Conservation (phyloP, 2,329 filamentous ascomycete species). For the Aspergillus pseudoviridinutans region DNA sequence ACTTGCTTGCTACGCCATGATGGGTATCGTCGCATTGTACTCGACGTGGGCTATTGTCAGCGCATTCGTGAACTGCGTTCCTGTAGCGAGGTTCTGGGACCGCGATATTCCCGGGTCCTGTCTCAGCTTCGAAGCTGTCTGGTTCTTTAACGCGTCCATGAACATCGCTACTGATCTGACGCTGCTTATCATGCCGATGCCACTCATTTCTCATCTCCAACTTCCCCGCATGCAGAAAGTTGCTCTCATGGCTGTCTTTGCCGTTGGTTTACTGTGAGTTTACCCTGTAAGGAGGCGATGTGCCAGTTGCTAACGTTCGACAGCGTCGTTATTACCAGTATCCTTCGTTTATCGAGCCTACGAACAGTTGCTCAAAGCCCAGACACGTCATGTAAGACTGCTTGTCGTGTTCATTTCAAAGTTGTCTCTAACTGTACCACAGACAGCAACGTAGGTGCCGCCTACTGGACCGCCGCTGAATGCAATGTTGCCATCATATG, state of each 20-base stretch:
- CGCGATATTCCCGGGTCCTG: constrained; percentile 33
- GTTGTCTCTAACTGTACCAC: background rate
- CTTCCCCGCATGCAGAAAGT: constrained; percentile 41
- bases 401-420: background rate
- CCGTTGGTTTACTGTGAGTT: constrained; percentile 38
- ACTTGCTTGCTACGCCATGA: constrained; percentile 30
- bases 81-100: constrained; percentile 41
- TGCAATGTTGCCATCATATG: constrained; percentile 42
- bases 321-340: constrained; percentile 31
- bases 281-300: background rate
- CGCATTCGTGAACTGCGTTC: constrained; percentile 41
- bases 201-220: constrained; percentile 36
- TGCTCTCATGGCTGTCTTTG: constrained; percentile 40
- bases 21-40: constrained; percentile 28
- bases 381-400: constrained; percentile 25
- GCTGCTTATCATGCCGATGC: constrained; percentile 41
- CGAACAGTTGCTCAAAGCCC: constrained; percentile 18
- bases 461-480: constrained; percentile 44
- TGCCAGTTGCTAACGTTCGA: background rate
- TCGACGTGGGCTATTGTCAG: constrained; percentile 33
- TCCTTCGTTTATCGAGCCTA: constrained; percentile 28
- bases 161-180: constrained; percentile 43
- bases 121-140: constrained; percentile 37
- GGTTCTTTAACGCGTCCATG: constrained; percentile 41
- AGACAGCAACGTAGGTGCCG: constrained; percentile 32